A percentile compares a stretch with the other conserved stretches of the same genome.
phyloP scores from a whole-genome alignment of 139 green algal species.

The Chlorella sp. region DNA sequence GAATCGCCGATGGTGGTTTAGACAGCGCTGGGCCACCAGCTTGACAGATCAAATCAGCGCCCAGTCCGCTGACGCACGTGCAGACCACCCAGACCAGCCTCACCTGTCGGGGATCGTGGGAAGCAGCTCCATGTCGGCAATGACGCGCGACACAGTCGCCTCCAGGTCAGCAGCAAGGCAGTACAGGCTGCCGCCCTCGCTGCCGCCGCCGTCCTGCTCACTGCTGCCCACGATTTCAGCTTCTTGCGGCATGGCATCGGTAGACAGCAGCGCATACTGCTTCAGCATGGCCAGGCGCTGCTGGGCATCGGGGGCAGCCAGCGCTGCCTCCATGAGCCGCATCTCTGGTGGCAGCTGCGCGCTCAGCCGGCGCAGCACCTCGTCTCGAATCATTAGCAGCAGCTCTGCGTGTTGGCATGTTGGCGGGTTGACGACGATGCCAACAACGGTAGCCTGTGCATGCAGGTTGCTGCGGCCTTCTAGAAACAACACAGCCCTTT shows the following conservation, averaged over 20 bases:
- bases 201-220: not conserved
- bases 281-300: constrained; percentile 1
- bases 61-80: not conserved
- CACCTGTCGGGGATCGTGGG: constrained; percentile 15
- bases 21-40: no score
- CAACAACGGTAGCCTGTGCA: no score
- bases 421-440: not conserved
- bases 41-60: no score
- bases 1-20: no score
- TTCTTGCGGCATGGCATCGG: not conserved
- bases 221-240: not conserved
- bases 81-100: not conserved
- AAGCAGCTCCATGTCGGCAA: constrained; percentile 33
- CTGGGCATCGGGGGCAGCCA: not conserved
- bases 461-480: no score
- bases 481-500: no score
- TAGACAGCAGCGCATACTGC: not conserved
- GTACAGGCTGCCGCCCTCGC: not conserved
- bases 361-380: constrained; percentile 20
- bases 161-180: constrained; percentile 3
- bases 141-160: not conserved
- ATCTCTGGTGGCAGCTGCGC: constrained; percentile 27
- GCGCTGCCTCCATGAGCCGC: constrained; percentile 23
- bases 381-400: constrained; percentile 23
- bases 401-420: not conserved